These are phyloP conservation scores for maize (Zea mays) DNA, from an alignment of 176 grass and related monocot species.

Conservation along the genomic window DNA sequence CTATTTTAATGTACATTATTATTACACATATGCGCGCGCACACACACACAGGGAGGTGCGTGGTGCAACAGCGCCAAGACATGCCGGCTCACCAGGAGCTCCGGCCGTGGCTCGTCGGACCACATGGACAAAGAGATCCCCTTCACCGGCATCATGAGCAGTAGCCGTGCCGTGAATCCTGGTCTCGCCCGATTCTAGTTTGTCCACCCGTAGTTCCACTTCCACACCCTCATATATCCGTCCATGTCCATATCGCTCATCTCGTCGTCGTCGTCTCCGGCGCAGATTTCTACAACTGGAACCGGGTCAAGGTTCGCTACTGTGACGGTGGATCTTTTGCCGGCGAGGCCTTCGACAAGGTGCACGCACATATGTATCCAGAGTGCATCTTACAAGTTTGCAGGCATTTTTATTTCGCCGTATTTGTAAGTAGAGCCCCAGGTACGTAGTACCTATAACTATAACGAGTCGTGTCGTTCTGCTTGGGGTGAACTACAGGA, in stretches of 20 bases:
- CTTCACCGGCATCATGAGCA: slow-evolving; percentile 71
- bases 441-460: neutral
- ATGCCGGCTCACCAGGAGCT: slow-evolving; percentile 46
- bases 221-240: too few relatives aligned
- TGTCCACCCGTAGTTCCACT: neutral
- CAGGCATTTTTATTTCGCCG: neutral
- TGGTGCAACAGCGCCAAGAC: slow-evolving; percentile 64
- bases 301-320: slow-evolving; percentile 75
- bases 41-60: slow-evolving; percentile 53
- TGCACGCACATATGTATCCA: neutral
- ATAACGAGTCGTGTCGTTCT: neutral
- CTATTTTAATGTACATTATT: neutral
- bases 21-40: neutral
- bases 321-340: slow-evolving; percentile 83
- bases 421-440: neutral
- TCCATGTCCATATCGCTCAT: neutral
- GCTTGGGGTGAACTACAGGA: slow-evolving; percentile 25
- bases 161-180: slow-evolving; percentile 51
- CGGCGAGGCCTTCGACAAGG: slow-evolving; percentile 68
- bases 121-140: slow-evolving; percentile 57
- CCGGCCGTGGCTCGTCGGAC: slow-evolving; percentile 59
- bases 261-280: too few relatives aligned
- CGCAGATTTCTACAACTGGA: slow-evolving; percentile 91
- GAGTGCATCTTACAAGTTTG: neutral
- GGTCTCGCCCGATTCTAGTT: slow-evolving; percentile 3